These are phyloP conservation scores for Microstroma glucosiphilum DNA, from an alignment of 1,284 basidiomycete species.

Conservation along the genomic window DNA sequence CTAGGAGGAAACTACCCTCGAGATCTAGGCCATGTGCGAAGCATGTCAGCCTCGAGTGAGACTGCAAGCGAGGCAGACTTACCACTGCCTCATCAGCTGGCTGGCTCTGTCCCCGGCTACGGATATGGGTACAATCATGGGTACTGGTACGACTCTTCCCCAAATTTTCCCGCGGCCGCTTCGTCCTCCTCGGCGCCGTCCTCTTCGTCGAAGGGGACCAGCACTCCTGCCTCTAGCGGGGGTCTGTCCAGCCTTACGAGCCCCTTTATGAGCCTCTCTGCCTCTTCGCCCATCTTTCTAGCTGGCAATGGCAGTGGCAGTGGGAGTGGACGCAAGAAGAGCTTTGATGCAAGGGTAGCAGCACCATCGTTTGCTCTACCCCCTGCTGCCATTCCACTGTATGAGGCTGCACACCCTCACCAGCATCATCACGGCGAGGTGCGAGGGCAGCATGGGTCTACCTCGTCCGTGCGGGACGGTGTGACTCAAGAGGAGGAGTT, in stretches of 20 bases:
- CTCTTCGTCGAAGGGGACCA: background rate
- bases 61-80: too few relatives aligned
- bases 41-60: too few relatives aligned
- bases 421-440: background rate
- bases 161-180: background rate
- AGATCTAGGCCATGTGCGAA: too few relatives aligned
- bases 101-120: too few relatives aligned
- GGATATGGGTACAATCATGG: too few relatives aligned
- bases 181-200: background rate
- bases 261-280: conserved; percentile 17
- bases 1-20: too few relatives aligned
- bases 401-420: background rate
- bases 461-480: background rate
- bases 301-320: background rate
- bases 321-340: background rate
- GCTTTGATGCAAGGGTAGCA: background rate
- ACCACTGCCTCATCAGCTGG: too few relatives aligned
- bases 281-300: background rate
- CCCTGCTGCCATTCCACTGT: background rate
- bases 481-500: background rate
- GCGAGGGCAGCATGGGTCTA: background rate
- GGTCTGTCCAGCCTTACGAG: conserved; percentile 17
- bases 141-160: background rate
- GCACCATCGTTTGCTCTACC: background rate
- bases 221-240: background rate